Base-by-base conservation (phyloP, 768 basidiomycete species). In the Harrya chromipes region DNA sequence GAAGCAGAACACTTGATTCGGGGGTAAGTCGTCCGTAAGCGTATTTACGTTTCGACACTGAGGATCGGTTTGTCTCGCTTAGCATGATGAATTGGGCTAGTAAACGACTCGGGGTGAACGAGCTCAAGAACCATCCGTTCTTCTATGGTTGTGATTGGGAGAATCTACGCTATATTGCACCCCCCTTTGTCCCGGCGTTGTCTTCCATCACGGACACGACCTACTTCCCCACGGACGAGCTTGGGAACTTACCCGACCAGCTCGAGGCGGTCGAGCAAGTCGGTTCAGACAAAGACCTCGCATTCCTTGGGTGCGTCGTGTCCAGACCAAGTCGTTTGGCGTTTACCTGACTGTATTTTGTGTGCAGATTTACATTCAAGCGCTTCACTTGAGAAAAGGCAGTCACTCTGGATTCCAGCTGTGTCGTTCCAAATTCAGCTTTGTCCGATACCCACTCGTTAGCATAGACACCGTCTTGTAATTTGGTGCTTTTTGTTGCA, bases 141-240 rank as follows among this genome's bases (percentile, higher is more conserved):
- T 94, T 94, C 71, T 86, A 81, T 59, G 95, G 95, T 23, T 95
- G 94, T 20, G 94, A 95, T 71, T 99, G 95, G 95, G 79, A 79
- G 38, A 77, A 85, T 4, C 82, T 99, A 64, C 85, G 94, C 26
- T 83, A 91, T 54, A 97, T 99, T 53, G 91, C 94, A 54, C 91
- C 94, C 20, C 95, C 95, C 1, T 97, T 97, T 67, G 90, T 99
- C 13, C 95, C 95, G 4, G 90, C 87, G 47, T 76, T 99, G 38
- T 85, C 89, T 56, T 93, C 90, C 24, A 88, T 89, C 61, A 94
- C 91, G 20, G 94, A 97, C 62, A 97, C 94, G 0, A 90, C 87
- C 3, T 95, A 97, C 73, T 97, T 97, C 87, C 94, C 94, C 3
- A 93, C 89, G 4, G 94, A 97, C 56, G 94, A 97, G 58, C 80